Percentiles rank a stretch among this genome's conserved stretches.
Conservation (phyloP, 1,284 basidiomycete genomes). For the Leccinum subrobustum region DNA sequence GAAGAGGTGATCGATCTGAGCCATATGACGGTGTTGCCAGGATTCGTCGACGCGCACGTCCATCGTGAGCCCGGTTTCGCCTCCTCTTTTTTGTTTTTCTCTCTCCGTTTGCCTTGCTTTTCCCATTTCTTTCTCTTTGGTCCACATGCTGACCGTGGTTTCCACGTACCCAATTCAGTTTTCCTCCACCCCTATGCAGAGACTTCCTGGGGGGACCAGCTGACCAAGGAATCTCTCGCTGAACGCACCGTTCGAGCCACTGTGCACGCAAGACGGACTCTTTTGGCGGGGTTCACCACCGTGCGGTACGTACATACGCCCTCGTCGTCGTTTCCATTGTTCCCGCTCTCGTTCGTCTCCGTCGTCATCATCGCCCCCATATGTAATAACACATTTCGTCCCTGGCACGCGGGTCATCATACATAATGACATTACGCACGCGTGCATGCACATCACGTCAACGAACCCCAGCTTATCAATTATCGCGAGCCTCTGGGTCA, state of each 20-base stretch:
- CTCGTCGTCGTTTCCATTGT: not conserved
- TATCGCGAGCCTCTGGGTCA: not conserved
- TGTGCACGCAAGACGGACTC: conserved; percentile 56
- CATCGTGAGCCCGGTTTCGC: conserved; percentile 45
- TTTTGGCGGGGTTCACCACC: conserved; percentile 65
- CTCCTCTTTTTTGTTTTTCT: not conserved
- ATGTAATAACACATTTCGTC: not conserved
- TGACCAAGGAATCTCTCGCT: conserved; percentile 54
- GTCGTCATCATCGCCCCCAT: not conserved
- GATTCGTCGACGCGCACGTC: conserved; percentile 68
- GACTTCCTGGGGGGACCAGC: conserved; percentile 60
- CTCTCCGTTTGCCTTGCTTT: no score
- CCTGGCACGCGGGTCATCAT: not conserved
- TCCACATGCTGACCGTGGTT: not conserved
- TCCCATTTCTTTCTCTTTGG: not conserved
- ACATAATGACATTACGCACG: not conserved
- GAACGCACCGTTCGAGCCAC: conserved; percentile 61
- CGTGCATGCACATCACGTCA: conserved; percentile 1
- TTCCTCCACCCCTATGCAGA: conserved; percentile 64
- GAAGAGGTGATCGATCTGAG: conserved; percentile 47
- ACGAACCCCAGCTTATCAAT: conserved; percentile 5
- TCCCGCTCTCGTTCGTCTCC: not conserved
- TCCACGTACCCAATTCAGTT: conserved; percentile 36
- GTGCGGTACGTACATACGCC: conserved; percentile 45
- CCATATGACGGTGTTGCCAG: conserved; percentile 54